Percentiles rank a stretch among this genome's conserved stretches.
phyloP scores from a whole-genome alignment of 1,284 basidiomycete species.

The Rhodotorula sp. region DNA sequence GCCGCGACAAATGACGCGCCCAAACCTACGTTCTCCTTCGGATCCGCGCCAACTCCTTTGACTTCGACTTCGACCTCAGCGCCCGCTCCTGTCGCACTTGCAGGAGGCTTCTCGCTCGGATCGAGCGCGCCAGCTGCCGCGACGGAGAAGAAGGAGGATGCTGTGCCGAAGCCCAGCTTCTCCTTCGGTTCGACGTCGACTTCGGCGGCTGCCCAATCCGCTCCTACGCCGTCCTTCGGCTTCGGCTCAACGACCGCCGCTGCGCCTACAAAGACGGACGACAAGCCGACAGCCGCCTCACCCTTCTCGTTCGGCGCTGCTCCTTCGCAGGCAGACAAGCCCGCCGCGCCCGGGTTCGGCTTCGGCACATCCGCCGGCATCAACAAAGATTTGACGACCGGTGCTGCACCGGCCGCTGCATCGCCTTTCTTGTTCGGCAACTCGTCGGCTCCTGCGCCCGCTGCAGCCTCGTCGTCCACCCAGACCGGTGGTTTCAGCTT shows the following conservation, averaged over 20 bases:
- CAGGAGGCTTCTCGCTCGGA: not conserved
- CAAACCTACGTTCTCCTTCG: constrained; percentile 1
- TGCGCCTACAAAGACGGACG: not conserved
- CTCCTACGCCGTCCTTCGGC: too few relatives aligned
- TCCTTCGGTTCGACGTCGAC: not conserved
- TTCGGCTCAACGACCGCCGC: not conserved
- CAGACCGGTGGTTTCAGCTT: not conserved
- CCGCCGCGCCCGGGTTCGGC: not conserved
- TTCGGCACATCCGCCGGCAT: not conserved
- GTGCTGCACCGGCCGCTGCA: not conserved
- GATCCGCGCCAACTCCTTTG: not conserved
- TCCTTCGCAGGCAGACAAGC: constrained; percentile 6
- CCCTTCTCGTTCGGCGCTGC: constrained; percentile 5
- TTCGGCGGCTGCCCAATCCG: not conserved
- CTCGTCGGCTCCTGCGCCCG: not conserved
- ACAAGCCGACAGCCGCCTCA: not conserved
- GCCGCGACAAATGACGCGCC: not conserved
- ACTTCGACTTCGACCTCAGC: too few relatives aligned
- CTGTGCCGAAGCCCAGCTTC: not conserved
- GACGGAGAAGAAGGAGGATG: not conserved
- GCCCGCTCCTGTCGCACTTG: not conserved
- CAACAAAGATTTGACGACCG: not conserved
- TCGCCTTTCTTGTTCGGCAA: constrained; percentile 8
- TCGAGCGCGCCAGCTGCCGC: not conserved
- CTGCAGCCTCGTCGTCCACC: not conserved